Conservation (phyloP, 106 monocot species). For the Agapanthus africanus region DNA sequence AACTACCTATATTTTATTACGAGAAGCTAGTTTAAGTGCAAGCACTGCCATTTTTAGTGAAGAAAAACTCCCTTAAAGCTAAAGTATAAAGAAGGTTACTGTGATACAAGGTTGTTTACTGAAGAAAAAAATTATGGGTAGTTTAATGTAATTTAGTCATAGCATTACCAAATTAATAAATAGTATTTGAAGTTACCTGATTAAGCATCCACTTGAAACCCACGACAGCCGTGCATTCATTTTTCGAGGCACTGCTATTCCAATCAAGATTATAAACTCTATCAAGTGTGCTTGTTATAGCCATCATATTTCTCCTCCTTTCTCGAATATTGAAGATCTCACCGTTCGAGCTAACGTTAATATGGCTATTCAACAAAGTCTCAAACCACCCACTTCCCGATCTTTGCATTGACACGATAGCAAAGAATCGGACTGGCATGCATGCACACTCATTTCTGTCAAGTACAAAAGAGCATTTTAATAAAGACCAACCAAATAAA, state of each 20-base stretch:
- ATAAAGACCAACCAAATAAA: background rate
- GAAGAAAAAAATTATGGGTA: too few species aligned
- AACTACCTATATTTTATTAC: too few species aligned
- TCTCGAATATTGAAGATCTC: conserved; percentile 34
- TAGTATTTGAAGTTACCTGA: conserved; percentile 36
- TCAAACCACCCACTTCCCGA: conserved; percentile 64
- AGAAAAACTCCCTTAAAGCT: too few species aligned
- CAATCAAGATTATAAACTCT: conserved; percentile 49
- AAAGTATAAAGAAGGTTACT: too few species aligned
- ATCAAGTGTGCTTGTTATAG: conserved; percentile 26
- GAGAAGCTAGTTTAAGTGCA: too few species aligned
- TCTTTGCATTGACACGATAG: conserved; percentile 42
- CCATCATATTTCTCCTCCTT: conserved; percentile 29
- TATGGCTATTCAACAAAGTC: conserved; percentile 50
- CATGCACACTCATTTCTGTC: conserved; percentile 42
- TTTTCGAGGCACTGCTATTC: conserved; percentile 46
- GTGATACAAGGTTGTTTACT: too few species aligned
- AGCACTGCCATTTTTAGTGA: too few species aligned
- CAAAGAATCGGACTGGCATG: conserved; percentile 35
- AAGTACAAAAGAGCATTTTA: background rate
- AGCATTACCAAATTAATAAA: background rate
- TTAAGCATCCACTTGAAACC: conserved; percentile 67
- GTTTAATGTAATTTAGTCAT: too few species aligned
- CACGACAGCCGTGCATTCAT: conserved; percentile 44
- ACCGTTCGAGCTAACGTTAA: conserved; percentile 43